Conservation (phyloP, 1,284 basidiomycete species). For the Pascua sp. region DNA sequence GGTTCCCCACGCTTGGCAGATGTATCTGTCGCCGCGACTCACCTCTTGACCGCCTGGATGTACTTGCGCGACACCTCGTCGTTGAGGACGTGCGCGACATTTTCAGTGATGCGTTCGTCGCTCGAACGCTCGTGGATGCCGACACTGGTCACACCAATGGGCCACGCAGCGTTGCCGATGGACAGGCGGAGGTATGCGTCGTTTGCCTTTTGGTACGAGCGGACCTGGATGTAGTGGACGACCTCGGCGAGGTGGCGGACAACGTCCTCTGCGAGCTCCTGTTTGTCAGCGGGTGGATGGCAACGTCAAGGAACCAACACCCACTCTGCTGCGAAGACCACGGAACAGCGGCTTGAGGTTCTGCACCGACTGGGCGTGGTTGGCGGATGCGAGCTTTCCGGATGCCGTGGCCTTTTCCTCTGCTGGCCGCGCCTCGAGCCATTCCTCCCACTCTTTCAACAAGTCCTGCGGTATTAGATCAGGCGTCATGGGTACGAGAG, state of each 20-base stretch:
- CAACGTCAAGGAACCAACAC: too few relatives aligned
- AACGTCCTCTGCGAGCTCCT: constrained; percentile 82
- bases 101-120: constrained; percentile 93
- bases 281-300: constrained; percentile 4
- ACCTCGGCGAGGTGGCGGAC: constrained; percentile 88
- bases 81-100: constrained; percentile 96
- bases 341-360: constrained; percentile 98
- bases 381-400: constrained; percentile 90
- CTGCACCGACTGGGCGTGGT: constrained; percentile 90
- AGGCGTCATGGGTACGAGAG: not conserved
- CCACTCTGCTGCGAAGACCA: constrained; percentile 72
- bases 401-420: constrained; percentile 73
- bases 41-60: constrained; percentile 96
- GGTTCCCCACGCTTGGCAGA: not conserved
- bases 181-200: constrained; percentile 94
- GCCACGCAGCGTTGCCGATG: constrained; percentile 99
- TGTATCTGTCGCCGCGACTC: constrained; percentile 24
- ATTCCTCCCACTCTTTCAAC: constrained; percentile 92
- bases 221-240: constrained; percentile 90
- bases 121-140: constrained; percentile 98
- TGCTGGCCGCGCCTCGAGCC: constrained; percentile 88
- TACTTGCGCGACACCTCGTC: constrained; percentile 99
- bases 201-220: constrained; percentile 91
- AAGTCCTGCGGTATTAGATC: constrained; percentile 53
- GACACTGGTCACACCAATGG: constrained; percentile 98